Conservation (phyloP, 768 basidiomycete genomes). For the Kwoniella mangroviensis region DNA sequence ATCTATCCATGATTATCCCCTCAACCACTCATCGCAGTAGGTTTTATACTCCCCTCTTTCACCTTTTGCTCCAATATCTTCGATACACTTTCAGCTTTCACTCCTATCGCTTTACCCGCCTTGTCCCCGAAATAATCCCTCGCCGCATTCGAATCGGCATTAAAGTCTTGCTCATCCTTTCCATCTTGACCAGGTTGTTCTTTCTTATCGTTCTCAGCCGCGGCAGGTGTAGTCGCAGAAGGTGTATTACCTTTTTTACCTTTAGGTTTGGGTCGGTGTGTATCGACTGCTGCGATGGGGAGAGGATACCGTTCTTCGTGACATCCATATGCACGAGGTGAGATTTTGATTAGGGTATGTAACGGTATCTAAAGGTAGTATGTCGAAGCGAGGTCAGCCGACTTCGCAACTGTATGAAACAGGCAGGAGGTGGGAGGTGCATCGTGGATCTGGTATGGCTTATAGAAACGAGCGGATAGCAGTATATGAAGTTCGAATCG, state of each 20-base stretch:
- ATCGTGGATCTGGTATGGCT: not conserved
- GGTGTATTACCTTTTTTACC: constrained; percentile 21
- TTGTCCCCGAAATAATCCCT: constrained; percentile 50
- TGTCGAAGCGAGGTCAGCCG: too few relatives aligned
- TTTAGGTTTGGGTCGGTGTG: constrained; percentile 69
- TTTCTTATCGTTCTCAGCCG: not conserved
- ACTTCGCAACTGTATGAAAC: too few relatives aligned
- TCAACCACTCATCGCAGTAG: constrained; percentile 24
- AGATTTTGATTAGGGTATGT: constrained; percentile 97
- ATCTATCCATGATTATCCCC: not conserved
- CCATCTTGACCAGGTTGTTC: not conserved
- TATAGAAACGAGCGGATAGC: not conserved
- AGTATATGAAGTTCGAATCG: not conserved
- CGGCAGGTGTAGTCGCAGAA: not conserved
- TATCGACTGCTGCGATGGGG: constrained; percentile 92
- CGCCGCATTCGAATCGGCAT: constrained; percentile 3
- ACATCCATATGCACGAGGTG: constrained; percentile 97
- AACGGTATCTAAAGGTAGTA: constrained; percentile 56
- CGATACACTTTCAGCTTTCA: constrained; percentile 25
- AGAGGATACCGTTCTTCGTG: constrained; percentile 93
- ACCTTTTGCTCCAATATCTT: constrained; percentile 23
- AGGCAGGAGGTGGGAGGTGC: not conserved
- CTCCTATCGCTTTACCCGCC: constrained; percentile 17
- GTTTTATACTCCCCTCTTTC: constrained; percentile 37
- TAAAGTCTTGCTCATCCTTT: not conserved